Base-by-base conservation (phyloP, 2,329 filamentous ascomycete genomes). In the Aspergillus brunneoviolaceus region DNA sequence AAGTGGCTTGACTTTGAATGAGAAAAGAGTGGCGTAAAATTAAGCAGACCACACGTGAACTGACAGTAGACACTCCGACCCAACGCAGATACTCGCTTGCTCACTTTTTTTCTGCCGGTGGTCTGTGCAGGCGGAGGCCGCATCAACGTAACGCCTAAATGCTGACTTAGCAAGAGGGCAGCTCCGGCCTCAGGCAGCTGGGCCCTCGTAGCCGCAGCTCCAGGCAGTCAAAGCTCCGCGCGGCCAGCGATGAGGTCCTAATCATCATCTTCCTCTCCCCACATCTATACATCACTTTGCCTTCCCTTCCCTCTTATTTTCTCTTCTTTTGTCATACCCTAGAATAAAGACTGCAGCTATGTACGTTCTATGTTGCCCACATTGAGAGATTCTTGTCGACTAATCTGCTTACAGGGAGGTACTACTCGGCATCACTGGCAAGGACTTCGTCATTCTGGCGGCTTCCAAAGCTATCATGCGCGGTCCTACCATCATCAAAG, bases 401-500 rank as follows among this genome's bases (percentile, higher is more conserved):
- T 72, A 57, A 73, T 54, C 29, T 45, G 56, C 63, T 64, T 39
- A 62, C 63, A 98, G 93, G 95, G 95, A 99, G 87, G 91, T 98
- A 77, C 86, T 99, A 76, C 86, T 99, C 70, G 95, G 95, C 74
- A 96, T 99, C 79, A 97, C 94, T 62, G 96, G 95, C 83, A 96
- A 96, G 84, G 96, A 99, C 86, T 99, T 97, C 79, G 96, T 93
- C 82, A 88, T 99, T 85, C 88, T 99, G 77, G 95, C 92, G 72
- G 91, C 95, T 72, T 98, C 93, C 65, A 98, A 99, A 84, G 95
- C 95, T 75, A 91, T 93, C 72, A 98, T 98, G 93, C 89, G 95
- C 82, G 95, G 95, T 72, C 91, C 92, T 65, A 97, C 94, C 61
- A 90, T 99, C 78, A 88, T 99, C 75, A 99, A 99, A 81, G 87